Conservation (phyloP, 2,329 filamentous ascomycete species). For the Cercospora sojina region DNA sequence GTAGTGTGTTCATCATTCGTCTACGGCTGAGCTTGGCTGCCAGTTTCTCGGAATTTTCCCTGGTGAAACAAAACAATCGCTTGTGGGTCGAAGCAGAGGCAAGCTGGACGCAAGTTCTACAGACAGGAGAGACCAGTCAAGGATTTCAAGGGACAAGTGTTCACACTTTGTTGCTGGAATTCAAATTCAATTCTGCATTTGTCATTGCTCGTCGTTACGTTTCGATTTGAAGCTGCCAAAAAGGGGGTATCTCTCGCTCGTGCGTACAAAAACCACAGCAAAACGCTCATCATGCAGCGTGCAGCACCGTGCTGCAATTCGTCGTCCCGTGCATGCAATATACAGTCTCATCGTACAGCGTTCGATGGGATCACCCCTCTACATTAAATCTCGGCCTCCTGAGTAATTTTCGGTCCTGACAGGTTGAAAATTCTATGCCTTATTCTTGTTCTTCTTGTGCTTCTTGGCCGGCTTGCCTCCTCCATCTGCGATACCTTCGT, state of each 20-base stretch:
- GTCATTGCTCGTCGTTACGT: not conserved
- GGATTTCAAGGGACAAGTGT: not conserved
- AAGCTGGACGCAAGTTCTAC: not conserved
- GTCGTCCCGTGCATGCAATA: not conserved
- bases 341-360: not conserved
- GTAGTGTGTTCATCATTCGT: no score
- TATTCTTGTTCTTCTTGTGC: slow-evolving; percentile 16
- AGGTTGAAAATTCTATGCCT: not conserved
- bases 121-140: not conserved
- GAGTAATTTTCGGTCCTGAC: not conserved
- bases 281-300: not conserved
- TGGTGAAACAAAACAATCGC: no score
- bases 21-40: no score
- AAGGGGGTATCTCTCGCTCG: not conserved
- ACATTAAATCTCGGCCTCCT: not conserved
- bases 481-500: slow-evolving; percentile 1
- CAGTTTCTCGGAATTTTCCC: no score
- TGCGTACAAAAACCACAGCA: not conserved
- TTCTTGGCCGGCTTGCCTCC: slow-evolving; percentile 19
- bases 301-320: not conserved
- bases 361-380: not conserved
- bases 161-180: not conserved
- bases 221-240: not conserved
- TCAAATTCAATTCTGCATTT: not conserved
- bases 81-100: no score